Evolutionary conservation across 495 filamentous ascomycete species (phyloP), one percentile per base, ranked within the genome.

Genomic region (Parathielavia hyrcaniae): DNA sequence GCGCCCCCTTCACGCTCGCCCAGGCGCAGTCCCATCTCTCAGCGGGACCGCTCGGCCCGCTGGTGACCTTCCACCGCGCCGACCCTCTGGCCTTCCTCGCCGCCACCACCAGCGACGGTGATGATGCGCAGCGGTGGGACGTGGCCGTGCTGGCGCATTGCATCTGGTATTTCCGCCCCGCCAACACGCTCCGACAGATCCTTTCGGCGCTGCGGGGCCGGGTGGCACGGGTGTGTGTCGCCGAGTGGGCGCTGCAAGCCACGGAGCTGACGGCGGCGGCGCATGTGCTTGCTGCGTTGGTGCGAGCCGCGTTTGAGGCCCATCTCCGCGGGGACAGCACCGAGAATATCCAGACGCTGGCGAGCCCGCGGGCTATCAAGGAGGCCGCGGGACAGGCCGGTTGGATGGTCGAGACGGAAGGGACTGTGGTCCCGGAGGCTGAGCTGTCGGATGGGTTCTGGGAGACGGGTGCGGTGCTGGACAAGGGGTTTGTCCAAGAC

Each of bases 151-250:
- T 82, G 40, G 68, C 65, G 53, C 79, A 82, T 64, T 72, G 65
- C 59, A 69, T 78, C 55, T 81, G 73, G 71, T 81, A 81, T 59
- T 81, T 82, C 58, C 43, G 66, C 30, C 69, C 68, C 11, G 58
- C 61, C 0, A 38, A 30, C 0, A 54, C 64, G 19, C 68, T 79
- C 30, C 45, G 56, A 10, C 48, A 50, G 5, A 71, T 74, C 19
- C 70, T 78, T 19, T 13, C 35, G 0, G 70, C 68, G 45, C 62
- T 77, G 40, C 65, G 38, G 6, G 68, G 70, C n/a, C 56, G 64
- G 32, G 68, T 65, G 2, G 39, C 56, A 40, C 64, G 66, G 14
- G 67, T 77, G 16, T 70, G 67, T 26, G 47, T 78, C 22, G 74
- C 72, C 30, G 75, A 78, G 63, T 76, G 69, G 58, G 73, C 75